phyloP scores from a whole-genome alignment of 345 rosid species.

The Combretum micranthum region DNA sequence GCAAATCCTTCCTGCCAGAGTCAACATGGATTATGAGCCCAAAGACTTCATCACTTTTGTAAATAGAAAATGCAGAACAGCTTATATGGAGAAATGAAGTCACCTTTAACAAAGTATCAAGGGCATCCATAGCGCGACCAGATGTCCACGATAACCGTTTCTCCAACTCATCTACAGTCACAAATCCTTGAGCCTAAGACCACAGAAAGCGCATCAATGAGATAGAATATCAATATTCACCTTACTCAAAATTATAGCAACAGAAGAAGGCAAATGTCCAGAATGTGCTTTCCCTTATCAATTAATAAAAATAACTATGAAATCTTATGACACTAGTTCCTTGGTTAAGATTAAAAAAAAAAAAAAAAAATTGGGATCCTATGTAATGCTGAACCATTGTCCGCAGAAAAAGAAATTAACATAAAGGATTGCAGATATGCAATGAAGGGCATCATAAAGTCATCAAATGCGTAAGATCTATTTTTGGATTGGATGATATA shows the following conservation, averaged over 20 bases:
- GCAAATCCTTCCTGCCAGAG: constrained; percentile 73
- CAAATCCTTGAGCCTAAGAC: constrained; percentile 73
- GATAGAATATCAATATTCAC: neutral
- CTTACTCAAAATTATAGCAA: neutral
- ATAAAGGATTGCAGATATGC: too few relatives aligned
- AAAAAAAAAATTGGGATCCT: too few relatives aligned
- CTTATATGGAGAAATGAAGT: constrained; percentile 7
- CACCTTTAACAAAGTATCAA: constrained; percentile 72
- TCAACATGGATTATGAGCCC: constrained; percentile 20
- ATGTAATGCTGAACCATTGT: too few relatives aligned
- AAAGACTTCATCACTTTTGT: constrained; percentile 2
- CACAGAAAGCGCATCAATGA: constrained; percentile 5
- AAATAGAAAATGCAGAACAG: neutral
- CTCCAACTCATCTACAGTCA: constrained; percentile 77
- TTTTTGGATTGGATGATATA: too few relatives aligned
- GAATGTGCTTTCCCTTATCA: neutral
- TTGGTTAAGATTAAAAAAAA: too few relatives aligned
- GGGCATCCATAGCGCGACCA: constrained; percentile 77
- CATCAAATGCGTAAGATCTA: too few relatives aligned
- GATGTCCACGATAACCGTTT: constrained; percentile 70
- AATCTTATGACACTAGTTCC: too few relatives aligned
- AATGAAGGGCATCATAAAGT: too few relatives aligned
- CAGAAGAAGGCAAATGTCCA: neutral
- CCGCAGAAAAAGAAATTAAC: too few relatives aligned
- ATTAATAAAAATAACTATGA: too few relatives aligned